Conservation (phyloP, 106 monocot species). For the Posidonia australis region DNA sequence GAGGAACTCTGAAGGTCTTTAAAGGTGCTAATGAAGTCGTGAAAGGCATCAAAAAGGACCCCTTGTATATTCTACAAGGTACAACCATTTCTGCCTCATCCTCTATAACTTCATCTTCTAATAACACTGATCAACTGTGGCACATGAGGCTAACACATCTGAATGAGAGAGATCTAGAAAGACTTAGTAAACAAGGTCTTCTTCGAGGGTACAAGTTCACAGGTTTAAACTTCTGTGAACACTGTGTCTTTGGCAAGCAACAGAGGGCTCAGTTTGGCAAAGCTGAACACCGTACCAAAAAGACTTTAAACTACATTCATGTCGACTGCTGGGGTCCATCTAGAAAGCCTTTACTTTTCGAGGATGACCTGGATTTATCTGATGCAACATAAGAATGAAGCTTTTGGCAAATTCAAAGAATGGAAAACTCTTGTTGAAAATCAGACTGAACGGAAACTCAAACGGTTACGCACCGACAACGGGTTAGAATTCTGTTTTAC, state of each 20-base stretch:
- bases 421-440: conserved; percentile 3
- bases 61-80: background rate
- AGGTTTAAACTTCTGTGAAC: conserved; percentile 5
- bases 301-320: conserved; percentile 12
- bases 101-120: too few species aligned
- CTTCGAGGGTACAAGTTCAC: background rate
- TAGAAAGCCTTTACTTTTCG: background rate
- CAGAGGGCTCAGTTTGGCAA: background rate
- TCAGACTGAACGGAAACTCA: background rate
- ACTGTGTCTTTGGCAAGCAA: conserved; percentile 9
- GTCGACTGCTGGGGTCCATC: conserved; percentile 5
- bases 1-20: background rate
- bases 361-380: background rate
- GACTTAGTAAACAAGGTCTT: background rate
- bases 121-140: background rate
- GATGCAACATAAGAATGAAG: background rate
- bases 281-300: conserved; percentile 8
- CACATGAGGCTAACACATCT: background rate
- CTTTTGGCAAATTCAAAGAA: background rate
- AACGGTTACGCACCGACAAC: background rate
- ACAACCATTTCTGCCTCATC: background rate
- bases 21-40: conserved; percentile 1
- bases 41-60: background rate
- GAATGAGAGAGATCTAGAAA: background rate
- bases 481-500: background rate